Evolutionary conservation across 1,139 yeast genomes (phyloP).

Genomic region (Zygosaccharomyces sapae): DNA sequence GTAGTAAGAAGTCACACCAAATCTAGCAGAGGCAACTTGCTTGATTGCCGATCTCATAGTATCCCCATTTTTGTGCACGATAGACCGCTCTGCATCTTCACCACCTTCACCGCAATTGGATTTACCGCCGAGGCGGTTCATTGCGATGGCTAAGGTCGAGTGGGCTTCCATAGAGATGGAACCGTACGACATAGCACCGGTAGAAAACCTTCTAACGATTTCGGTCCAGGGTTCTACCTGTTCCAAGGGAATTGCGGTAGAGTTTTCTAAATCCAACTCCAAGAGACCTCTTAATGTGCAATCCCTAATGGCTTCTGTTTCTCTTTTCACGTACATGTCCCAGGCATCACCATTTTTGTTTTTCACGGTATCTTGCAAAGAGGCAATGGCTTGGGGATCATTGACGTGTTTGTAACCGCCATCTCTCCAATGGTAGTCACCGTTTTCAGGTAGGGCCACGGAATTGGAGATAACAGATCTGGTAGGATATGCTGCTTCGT

Average conservation of each 20-base stretch:
- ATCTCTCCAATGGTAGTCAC: conserved; percentile 98
- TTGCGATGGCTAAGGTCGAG: conserved; percentile 94
- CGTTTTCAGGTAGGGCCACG: conserved; percentile 80
- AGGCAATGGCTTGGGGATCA: conserved; percentile 92
- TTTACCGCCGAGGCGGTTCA: conserved; percentile 97
- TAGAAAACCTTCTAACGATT: conserved; percentile 92
- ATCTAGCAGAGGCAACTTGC: conserved; percentile 97
- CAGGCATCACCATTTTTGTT: conserved; percentile 92
- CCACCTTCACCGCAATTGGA: conserved; percentile 99
- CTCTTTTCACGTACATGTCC: conserved; percentile 83
- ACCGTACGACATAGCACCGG: conserved; percentile 99
- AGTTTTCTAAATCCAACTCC: conserved; percentile 74
- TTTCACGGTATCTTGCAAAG: conserved; percentile 93
- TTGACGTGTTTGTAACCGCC: conserved; percentile 96
- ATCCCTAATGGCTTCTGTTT: conserved; percentile 84
- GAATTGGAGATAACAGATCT: conserved; percentile 67
- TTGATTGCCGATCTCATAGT: conserved; percentile 97
- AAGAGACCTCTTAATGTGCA: conserved; percentile 92
- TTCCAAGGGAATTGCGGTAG: conserved; percentile 81
- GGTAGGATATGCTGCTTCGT: conserved; percentile 85
- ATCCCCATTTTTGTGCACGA: conserved; percentile 78
- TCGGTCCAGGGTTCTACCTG: conserved; percentile 99
- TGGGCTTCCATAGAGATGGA: conserved; percentile 98
- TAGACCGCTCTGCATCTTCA: conserved; percentile 90
- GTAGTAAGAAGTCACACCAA: conserved; percentile 94